Conservation (phyloP, 1,284 basidiomycete species). For the Fomitopsis pinicola region DNA sequence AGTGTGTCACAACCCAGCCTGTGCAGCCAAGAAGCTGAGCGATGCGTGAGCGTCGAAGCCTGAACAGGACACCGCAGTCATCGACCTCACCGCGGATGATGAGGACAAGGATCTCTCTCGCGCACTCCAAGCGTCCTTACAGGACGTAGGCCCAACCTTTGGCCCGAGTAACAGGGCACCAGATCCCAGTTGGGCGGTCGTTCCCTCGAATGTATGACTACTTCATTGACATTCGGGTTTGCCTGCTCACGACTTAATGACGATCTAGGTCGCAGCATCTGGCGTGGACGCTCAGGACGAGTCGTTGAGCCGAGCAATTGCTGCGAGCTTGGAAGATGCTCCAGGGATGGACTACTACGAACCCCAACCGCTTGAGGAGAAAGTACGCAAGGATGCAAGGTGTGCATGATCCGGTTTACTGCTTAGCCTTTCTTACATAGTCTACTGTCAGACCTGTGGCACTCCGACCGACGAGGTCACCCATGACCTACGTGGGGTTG, state of each 20-base stretch:
- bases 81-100: constrained; percentile 58
- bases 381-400: constrained; percentile 55
- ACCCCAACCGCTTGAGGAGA: constrained; percentile 44
- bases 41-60: constrained; percentile 30
- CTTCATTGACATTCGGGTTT: not conserved
- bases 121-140: constrained; percentile 51
- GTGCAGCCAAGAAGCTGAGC: not conserved
- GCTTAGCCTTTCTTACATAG: not conserved
- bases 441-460: constrained; percentile 50
- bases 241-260: not conserved
- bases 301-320: constrained; percentile 58
- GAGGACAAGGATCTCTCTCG: constrained; percentile 44
- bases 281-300: constrained; percentile 43
- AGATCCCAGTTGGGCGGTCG: constrained; percentile 64
- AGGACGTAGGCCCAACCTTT: constrained; percentile 38
- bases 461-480: constrained; percentile 49
- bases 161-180: constrained; percentile 56
- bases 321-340: constrained; percentile 50
- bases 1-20: constrained; percentile 10
- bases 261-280: constrained; percentile 25
- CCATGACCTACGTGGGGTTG: constrained; percentile 53
- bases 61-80: constrained; percentile 31
- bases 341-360: constrained; percentile 27
- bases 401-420: constrained; percentile 26
- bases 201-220: constrained; percentile 53